A percentile compares a stretch with the other conserved stretches of the same genome.
Conservation (phyloP, 805 yeast genomes). For the Wickerhamiella qilinensis region DNA sequence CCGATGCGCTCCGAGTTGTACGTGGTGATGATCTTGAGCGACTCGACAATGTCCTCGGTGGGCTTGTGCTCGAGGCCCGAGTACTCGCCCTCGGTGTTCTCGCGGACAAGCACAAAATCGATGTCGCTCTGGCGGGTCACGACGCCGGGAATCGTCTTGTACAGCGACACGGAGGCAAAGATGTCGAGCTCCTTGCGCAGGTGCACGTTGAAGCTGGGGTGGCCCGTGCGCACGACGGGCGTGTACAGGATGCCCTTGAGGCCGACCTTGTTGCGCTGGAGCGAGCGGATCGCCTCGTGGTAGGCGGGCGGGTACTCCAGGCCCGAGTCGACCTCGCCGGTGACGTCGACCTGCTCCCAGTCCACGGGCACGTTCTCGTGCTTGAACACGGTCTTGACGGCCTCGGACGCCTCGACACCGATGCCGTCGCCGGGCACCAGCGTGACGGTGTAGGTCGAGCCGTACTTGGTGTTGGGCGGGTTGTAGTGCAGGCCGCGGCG, state of each 20-base stretch:
- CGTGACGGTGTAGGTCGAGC: slow-evolving; percentile 88
- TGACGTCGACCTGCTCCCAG: slow-evolving; percentile 59
- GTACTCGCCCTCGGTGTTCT: slow-evolving; percentile 99
- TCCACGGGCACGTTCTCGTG: slow-evolving; percentile 83
- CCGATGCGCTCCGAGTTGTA: slow-evolving; percentile 94
- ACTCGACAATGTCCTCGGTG: slow-evolving; percentile 95
- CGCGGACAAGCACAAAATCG: slow-evolving; percentile 91
- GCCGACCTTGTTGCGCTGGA: slow-evolving; percentile 93
- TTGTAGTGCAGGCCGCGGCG: slow-evolving; percentile 7
- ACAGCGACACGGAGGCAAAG: slow-evolving; percentile 86
- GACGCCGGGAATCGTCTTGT: slow-evolving; percentile 89
- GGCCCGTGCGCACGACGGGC: slow-evolving; percentile 61
- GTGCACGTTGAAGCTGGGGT: slow-evolving; percentile 85
- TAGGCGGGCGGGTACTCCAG: slow-evolving; percentile 40
- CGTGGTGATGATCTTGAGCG: slow-evolving; percentile 86
- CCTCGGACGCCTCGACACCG: slow-evolving; percentile 88
- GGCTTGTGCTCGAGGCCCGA: slow-evolving; percentile 97
- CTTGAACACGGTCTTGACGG: slow-evolving; percentile 79
- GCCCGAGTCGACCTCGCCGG: slow-evolving; percentile 39
- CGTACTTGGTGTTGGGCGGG: slow-evolving; percentile 31
- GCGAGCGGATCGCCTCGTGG: slow-evolving; percentile 71
- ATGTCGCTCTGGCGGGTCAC: slow-evolving; percentile 75
- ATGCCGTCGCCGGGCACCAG: slow-evolving; percentile 95
- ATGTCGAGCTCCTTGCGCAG: slow-evolving; percentile 92
- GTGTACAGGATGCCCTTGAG: slow-evolving; percentile 92